These are phyloP conservation scores for Aspergillus caelatus DNA, from an alignment of 2,329 filamentous ascomycete genomes.

Conservation along the genomic window DNA sequence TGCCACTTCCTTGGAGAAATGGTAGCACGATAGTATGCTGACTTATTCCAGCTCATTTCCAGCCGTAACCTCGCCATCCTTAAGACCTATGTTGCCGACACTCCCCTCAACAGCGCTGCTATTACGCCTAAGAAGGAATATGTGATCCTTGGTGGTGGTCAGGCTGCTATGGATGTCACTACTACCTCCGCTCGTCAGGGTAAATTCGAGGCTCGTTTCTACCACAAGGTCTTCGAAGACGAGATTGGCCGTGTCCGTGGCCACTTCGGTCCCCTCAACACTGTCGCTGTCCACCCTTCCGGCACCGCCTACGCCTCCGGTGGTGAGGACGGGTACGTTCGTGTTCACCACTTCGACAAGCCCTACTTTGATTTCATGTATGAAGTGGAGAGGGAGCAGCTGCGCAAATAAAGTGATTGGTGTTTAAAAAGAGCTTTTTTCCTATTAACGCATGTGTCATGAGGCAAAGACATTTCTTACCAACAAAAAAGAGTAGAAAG, in stretches of 20 bases:
- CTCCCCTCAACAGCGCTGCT: conserved; percentile 91
- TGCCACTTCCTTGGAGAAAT: conserved; percentile 14
- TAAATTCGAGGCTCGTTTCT: conserved; percentile 99
- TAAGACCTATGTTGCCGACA: conserved; percentile 91
- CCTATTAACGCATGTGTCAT: conserved; percentile 38
- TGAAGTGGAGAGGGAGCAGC: conserved; percentile 88
- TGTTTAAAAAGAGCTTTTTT: conserved; percentile 23
- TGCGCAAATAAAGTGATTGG: conserved; percentile 44
- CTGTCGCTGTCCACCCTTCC: conserved; percentile 87
- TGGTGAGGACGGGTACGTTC: conserved; percentile 97
- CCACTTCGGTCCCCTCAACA: conserved; percentile 96
- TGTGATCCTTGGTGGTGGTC: conserved; percentile 95
- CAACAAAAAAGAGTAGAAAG: conserved; percentile 19
- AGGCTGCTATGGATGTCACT: conserved; percentile 98
- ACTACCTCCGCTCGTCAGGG: conserved; percentile 91
- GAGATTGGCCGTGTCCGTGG: conserved; percentile 96
- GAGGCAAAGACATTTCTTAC: conserved; percentile 32
- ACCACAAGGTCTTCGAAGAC: conserved; percentile 99
- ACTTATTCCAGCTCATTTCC: conserved; percentile 67
- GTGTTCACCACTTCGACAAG: conserved; percentile 98
- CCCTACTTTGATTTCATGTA: conserved; percentile 98
- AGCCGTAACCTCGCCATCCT: conserved; percentile 84
- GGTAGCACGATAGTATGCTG: conserved; percentile 16
- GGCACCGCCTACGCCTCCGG: conserved; percentile 93
- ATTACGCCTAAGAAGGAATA: conserved; percentile 97